Conservation (phyloP, 176 grass and related monocot genomes). For the Aegilops sharonensis region DNA sequence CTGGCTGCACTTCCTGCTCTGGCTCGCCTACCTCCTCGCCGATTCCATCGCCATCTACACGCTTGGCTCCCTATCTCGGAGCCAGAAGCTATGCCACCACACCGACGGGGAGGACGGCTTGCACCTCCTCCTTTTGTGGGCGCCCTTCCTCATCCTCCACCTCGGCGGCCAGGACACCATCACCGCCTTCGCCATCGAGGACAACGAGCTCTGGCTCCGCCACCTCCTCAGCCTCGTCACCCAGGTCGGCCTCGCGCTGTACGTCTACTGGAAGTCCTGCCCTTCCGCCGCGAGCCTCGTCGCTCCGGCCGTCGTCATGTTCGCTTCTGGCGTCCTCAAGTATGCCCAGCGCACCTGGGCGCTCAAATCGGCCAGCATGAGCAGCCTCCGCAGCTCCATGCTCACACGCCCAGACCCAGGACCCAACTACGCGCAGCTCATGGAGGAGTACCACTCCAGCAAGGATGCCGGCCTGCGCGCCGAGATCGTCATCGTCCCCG, state of each 20-base stretch:
- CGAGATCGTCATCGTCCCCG: slow-evolving; percentile 27
- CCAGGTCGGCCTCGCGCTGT: slow-evolving; percentile 33
- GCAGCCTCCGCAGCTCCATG: slow-evolving; percentile 44
- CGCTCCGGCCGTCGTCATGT: slow-evolving; percentile 31
- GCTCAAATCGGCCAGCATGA: slow-evolving; percentile 51
- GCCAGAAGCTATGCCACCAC: not conserved
- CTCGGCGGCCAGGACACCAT: slow-evolving; percentile 37
- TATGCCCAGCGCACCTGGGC: slow-evolving; percentile 45
- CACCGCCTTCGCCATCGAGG: slow-evolving; percentile 37
- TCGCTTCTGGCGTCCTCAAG: slow-evolving; percentile 40
- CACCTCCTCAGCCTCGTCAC: slow-evolving; percentile 38
- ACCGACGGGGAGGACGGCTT: not conserved
- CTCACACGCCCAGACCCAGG: slow-evolving; percentile 34
- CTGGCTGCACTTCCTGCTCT: slow-evolving; percentile 1
- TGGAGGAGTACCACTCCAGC: slow-evolving; percentile 53
- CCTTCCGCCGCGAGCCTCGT: not conserved
- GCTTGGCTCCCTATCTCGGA: slow-evolving; percentile 1
- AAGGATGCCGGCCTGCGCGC: slow-evolving; percentile 34
- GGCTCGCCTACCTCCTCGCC: slow-evolving; percentile 27
- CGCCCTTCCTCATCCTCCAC: slow-evolving; percentile 38
- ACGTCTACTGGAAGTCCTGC: slow-evolving; percentile 38
- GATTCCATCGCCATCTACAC: slow-evolving; percentile 18
- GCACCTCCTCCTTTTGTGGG: slow-evolving; percentile 25
- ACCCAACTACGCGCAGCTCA: slow-evolving; percentile 56
- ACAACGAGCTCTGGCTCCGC: slow-evolving; percentile 37